phyloP scores from a whole-genome alignment of 2,329 filamentous ascomycete species.

The Neurospora sp. region DNA sequence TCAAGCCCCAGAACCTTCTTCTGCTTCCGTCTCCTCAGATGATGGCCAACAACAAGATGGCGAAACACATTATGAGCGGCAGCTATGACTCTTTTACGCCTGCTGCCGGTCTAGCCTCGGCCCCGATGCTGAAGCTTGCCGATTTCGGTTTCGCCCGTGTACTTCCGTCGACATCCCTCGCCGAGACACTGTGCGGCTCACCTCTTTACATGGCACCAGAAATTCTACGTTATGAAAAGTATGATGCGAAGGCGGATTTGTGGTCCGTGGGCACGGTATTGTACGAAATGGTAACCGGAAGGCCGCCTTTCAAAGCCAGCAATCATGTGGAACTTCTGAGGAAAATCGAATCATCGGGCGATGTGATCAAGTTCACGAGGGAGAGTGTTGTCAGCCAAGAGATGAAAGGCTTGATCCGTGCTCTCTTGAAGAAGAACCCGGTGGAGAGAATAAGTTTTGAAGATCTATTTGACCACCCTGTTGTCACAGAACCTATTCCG shows the following conservation, averaged over 20 bases:
- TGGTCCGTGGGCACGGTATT: conserved; percentile 97
- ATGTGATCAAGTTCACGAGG: conserved; percentile 72
- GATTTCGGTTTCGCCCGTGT: conserved; percentile 98
- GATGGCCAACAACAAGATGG: conserved; percentile 48
- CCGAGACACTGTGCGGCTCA: conserved; percentile 92
- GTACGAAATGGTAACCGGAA: conserved; percentile 89
- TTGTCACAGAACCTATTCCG: conserved; percentile 68
- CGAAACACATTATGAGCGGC: conserved; percentile 62
- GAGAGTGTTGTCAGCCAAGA: conserved; percentile 62
- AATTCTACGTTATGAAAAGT: conserved; percentile 93
- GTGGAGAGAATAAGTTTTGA: conserved; percentile 79
- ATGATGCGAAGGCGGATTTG: conserved; percentile 91
- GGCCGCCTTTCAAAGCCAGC: conserved; percentile 79
- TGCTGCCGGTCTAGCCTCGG: conserved; percentile 66
- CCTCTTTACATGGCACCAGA: conserved; percentile 98
- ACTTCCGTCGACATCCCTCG: conserved; percentile 79
- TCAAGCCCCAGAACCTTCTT: conserved; percentile 94
- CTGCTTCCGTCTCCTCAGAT: conserved; percentile 75
- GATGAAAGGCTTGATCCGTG: conserved; percentile 72
- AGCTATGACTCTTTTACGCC: conserved; percentile 76
- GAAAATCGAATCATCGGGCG: conserved; percentile 83
- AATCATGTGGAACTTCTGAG: conserved; percentile 92
- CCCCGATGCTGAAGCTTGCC: conserved; percentile 95
- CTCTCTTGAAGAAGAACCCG: conserved; percentile 75
- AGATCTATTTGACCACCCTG: conserved; percentile 68